A percentile compares a stretch with the other conserved stretches of the same genome.
These are phyloP conservation scores for Aspergillus aculeatinus DNA, from an alignment of 2,329 filamentous ascomycete species.

Conservation along the genomic window DNA sequence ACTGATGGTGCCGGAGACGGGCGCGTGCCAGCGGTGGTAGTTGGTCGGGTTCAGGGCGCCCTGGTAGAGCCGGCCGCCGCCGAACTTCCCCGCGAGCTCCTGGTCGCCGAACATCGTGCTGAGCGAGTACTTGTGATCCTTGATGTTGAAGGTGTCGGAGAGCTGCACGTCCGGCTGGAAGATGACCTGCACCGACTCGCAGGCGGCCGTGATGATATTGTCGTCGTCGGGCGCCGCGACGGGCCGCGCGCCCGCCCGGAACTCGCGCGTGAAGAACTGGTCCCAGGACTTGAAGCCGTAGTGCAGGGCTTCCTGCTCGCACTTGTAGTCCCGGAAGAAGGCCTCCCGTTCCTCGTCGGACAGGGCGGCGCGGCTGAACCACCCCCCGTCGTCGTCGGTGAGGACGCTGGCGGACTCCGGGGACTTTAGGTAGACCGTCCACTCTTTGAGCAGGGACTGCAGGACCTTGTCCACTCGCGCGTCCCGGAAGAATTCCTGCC, in stretches of 20 bases:
- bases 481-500: background rate
- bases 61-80: conserved; percentile 2
- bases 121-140: conserved; percentile 2
- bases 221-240: conserved; percentile 53
- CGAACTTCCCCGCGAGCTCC: background rate
- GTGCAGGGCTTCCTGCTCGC: background rate
- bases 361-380: background rate
- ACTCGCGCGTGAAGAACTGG: conserved; percentile 63
- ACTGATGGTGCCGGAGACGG: conserved; percentile 1
- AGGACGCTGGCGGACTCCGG: conserved; percentile 1
- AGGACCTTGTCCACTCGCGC: background rate
- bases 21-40: conserved; percentile 13
- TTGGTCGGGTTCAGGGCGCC: background rate
- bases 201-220: conserved; percentile 59
- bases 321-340: background rate
- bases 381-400: background rate
- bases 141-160: conserved; percentile 61
- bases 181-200: conserved; percentile 61
- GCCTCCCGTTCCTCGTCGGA: background rate
- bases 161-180: conserved; percentile 51
- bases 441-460: background rate
- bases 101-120: background rate
- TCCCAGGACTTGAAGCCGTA: conserved; percentile 52
- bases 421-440: background rate
- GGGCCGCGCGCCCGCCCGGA: conserved; percentile 56